Conservation (phyloP, 78 protist species). For the Dictyostelium discoideum region DNA sequence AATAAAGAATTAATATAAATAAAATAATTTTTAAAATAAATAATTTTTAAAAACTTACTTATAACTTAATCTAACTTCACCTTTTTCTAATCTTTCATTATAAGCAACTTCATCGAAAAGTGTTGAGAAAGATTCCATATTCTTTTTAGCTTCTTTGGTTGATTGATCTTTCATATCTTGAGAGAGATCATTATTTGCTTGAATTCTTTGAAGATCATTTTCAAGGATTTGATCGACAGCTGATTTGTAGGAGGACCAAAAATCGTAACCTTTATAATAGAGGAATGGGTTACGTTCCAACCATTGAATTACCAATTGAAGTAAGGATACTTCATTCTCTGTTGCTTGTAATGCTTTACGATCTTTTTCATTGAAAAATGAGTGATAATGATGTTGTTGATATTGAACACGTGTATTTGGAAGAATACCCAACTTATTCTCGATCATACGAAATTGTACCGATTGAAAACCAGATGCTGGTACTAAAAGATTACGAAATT, state of each 20-base stretch:
- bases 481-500: slow-evolving; percentile 79
- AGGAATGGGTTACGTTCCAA: slow-evolving; percentile 88
- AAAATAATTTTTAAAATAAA: background rate
- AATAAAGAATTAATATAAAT: background rate
- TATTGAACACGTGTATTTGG: slow-evolving; percentile 69
- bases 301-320: slow-evolving; percentile 83
- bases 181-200: slow-evolving; percentile 4
- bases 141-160: slow-evolving; percentile 47
- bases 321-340: slow-evolving; percentile 55
- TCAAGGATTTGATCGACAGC: slow-evolving; percentile 71
- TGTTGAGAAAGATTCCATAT: slow-evolving; percentile 52
- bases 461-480: slow-evolving; percentile 90
- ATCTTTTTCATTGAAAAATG: slow-evolving; percentile 40
- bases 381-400: slow-evolving; percentile 73
- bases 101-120: slow-evolving; percentile 69
- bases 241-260: slow-evolving; percentile 62
- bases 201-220: slow-evolving; percentile 27
- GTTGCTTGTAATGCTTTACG: slow-evolving; percentile 8
- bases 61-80: slow-evolving; percentile 81
- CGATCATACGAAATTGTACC: slow-evolving; percentile 85
- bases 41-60: slow-evolving; percentile 4
- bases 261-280: slow-evolving; percentile 32
- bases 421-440: slow-evolving; percentile 78
- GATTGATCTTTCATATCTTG: slow-evolving; percentile 55
- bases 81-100: slow-evolving; percentile 51